phyloP scores from a whole-genome alignment of 2,329 filamentous ascomycete genomes.

The Sclerotinia trifoliorum region DNA sequence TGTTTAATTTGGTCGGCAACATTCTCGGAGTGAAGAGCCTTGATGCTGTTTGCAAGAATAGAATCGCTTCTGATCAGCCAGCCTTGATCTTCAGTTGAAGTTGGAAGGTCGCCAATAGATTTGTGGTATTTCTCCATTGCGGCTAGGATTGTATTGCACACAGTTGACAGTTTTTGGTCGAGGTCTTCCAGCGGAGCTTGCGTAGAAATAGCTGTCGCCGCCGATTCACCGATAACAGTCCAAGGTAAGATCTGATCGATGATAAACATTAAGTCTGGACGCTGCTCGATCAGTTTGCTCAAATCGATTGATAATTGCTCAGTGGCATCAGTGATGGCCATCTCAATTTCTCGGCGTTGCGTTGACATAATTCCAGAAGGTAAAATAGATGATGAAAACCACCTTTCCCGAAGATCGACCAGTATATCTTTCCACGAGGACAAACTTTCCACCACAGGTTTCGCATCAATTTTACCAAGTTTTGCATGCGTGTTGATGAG shows the following conservation, averaged over 20 bases:
- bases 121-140: constrained; percentile 72
- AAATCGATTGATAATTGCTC: constrained; percentile 40
- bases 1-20: constrained; percentile 42
- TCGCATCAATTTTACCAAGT: constrained; percentile 54
- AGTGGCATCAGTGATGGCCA: constrained; percentile 26
- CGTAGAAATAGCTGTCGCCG: constrained; percentile 20
- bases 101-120: constrained; percentile 53
- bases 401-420: constrained; percentile 44
- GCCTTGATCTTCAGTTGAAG: constrained; percentile 57
- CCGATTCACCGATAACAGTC: constrained; percentile 45
- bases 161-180: constrained; percentile 56
- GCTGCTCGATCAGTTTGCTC: constrained; percentile 44
- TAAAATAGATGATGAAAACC: constrained; percentile 48
- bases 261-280: constrained; percentile 62
- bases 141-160: constrained; percentile 76
- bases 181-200: constrained; percentile 44
- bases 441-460: constrained; percentile 47
- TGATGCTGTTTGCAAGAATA: constrained; percentile 32
- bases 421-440: constrained; percentile 52
- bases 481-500: constrained; percentile 66
- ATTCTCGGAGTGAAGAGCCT: constrained; percentile 33
- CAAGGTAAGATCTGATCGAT: constrained; percentile 66
- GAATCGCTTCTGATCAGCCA: constrained; percentile 55
- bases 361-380: constrained; percentile 52
- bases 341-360: constrained; percentile 34